phyloP scores from a whole-genome alignment of 345 rosid species.

The Luvunga scandens region DNA sequence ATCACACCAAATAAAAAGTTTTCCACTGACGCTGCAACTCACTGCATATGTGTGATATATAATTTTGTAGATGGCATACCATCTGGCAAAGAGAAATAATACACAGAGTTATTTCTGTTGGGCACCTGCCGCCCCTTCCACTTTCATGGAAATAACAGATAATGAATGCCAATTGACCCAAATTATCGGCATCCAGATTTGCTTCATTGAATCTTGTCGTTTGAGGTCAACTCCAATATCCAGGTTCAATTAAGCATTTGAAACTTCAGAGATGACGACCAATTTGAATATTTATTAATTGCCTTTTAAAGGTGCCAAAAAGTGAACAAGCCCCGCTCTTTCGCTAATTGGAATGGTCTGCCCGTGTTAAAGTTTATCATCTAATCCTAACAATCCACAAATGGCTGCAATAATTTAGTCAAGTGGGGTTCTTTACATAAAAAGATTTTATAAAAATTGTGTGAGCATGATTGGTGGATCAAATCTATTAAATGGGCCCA shows the following conservation, averaged over 20 bases:
- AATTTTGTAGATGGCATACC: background rate
- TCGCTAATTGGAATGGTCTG: background rate
- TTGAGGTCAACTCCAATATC: background rate
- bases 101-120: background rate
- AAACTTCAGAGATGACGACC: background rate
- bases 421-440: background rate
- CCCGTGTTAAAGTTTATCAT: too few relatives aligned
- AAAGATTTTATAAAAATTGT: background rate
- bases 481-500: background rate
- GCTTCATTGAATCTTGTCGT: background rate
- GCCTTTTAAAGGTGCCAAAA: background rate
- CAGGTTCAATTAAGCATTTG: background rate
- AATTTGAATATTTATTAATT: background rate
- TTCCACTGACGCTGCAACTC: too few relatives aligned
- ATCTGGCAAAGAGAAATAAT: background rate
- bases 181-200: background rate
- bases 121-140: background rate
- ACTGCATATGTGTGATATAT: too few relatives aligned
- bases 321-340: background rate
- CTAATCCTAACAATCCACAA: background rate
- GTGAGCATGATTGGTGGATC: constrained; percentile 10
- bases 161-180: background rate
- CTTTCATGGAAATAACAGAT: background rate
- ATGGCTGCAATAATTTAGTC: constrained; percentile 8
- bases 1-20: too few relatives aligned